Conservation (phyloP, 345 rosid species). For the Linum trigynum region DNA sequence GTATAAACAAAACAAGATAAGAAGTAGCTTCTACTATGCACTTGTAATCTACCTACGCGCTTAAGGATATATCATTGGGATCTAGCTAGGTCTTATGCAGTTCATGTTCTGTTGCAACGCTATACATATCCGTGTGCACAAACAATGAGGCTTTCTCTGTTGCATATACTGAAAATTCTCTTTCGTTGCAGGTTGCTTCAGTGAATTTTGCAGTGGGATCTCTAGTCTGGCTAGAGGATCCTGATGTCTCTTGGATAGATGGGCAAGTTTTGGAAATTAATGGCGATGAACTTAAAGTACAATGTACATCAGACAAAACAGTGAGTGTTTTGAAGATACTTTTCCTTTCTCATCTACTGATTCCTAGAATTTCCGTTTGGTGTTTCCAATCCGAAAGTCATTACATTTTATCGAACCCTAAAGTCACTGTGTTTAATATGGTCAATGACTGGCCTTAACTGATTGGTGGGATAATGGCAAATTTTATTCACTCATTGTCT, state of each 20-base stretch:
- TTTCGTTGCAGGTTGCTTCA: conserved; percentile 7
- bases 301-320: conserved; percentile 15
- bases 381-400: too few species aligned
- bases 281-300: conserved; percentile 15
- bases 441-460: background rate
- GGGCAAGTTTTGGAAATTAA: conserved; percentile 25
- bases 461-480: background rate
- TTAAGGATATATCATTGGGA: too few species aligned
- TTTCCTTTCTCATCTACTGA: background rate
- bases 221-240: conserved; percentile 22
- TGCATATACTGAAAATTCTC: conserved; percentile 11
- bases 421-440: background rate
- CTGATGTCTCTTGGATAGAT: conserved; percentile 23
- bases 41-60: too few species aligned
- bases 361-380: too few species aligned
- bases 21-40: background rate
- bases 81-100: too few species aligned
- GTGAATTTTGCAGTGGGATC: conserved; percentile 13
- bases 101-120: background rate
- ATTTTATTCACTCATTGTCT: background rate
- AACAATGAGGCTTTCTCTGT: background rate
- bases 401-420: background rate
- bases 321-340: conserved; percentile 11
- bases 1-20: background rate
- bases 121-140: too few species aligned